phyloP scores from a whole-genome alignment of 768 basidiomycete genomes.

The Krasilnikovozyma curviuscula region DNA sequence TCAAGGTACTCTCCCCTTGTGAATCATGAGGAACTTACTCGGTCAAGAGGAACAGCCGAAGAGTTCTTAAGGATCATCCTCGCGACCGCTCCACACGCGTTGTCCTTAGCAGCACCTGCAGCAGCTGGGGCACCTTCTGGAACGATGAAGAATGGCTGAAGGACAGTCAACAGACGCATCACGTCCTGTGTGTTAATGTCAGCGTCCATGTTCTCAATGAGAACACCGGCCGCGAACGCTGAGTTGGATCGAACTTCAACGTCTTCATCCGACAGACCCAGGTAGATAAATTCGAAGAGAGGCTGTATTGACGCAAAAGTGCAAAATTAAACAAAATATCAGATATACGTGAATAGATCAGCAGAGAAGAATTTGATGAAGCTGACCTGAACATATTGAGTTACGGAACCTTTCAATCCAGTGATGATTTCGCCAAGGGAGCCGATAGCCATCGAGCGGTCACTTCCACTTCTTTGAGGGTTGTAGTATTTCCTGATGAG shows the following conservation, averaged over 20 bases:
- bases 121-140: constrained; percentile 34
- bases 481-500: constrained; percentile 80
- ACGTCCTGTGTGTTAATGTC: constrained; percentile 35
- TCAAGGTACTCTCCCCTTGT: no score
- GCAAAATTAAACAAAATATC: not conserved
- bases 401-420: constrained; percentile 71
- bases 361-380: not conserved
- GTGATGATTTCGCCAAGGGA: constrained; percentile 87
- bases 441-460: constrained; percentile 82
- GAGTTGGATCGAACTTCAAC: constrained; percentile 92
- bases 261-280: constrained; percentile 61
- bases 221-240: constrained; percentile 77
- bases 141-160: constrained; percentile 62
- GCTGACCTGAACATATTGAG: constrained; percentile 47
- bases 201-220: constrained; percentile 64
- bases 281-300: constrained; percentile 65
- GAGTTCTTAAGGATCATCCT: constrained; percentile 68
- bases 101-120: constrained; percentile 72
- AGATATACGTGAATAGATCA: not conserved
- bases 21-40: constrained; percentile 4
- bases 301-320: constrained; percentile 20
- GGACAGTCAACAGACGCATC: constrained; percentile 48
- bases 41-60: constrained; percentile 59
- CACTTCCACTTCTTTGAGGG: constrained; percentile 66
- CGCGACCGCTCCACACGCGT: constrained; percentile 83